phyloP scores from a whole-genome alignment of 805 yeast species.

The Gaillardinia entomophila region DNA sequence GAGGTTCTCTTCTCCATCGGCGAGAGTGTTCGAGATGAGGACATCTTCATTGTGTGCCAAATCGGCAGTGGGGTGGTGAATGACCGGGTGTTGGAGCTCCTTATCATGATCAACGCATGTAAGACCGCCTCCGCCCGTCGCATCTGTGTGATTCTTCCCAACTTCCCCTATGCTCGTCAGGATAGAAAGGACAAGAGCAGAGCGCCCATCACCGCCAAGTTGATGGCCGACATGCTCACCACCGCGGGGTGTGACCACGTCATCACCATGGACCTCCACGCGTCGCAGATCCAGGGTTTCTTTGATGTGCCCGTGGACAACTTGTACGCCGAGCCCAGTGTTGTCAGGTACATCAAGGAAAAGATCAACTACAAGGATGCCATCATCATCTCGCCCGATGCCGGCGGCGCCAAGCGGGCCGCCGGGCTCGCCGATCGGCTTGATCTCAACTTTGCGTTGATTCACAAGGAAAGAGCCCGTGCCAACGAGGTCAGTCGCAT shows the following conservation, averaged over 20 bases:
- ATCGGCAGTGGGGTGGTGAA: slow-evolving; percentile 84
- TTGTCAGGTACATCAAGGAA: slow-evolving; percentile 72
- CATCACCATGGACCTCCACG: slow-evolving; percentile 94
- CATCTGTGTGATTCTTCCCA: slow-evolving; percentile 91
- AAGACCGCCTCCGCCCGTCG: slow-evolving; percentile 93
- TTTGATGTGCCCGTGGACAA: slow-evolving; percentile 95
- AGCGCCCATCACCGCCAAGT: slow-evolving; percentile 94
- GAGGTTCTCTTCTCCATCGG: slow-evolving; percentile 78
- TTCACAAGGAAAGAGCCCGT: slow-evolving; percentile 91
- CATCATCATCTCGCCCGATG: slow-evolving; percentile 93
- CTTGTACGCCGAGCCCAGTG: slow-evolving; percentile 90
- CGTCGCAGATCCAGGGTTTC: slow-evolving; percentile 96
- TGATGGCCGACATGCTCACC: slow-evolving; percentile 84
- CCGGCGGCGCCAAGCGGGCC: slow-evolving; percentile 98
- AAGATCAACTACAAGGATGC: slow-evolving; percentile 50
- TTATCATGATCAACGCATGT: slow-evolving; percentile 90
- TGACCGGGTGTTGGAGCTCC: slow-evolving; percentile 79
- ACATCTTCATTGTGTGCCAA: slow-evolving; percentile 76
- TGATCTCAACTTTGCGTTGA: slow-evolving; percentile 89
- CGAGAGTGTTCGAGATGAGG: slow-evolving; percentile 88
- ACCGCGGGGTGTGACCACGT: slow-evolving; percentile 96
- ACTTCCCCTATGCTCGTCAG: slow-evolving; percentile 95
- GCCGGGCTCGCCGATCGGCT: slow-evolving; percentile 90
- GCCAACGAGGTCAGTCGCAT: slow-evolving; percentile 93
- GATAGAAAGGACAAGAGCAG: slow-evolving; percentile 94